Percentiles rank a stretch among this genome's conserved stretches.
Evolutionary conservation across 2,329 filamentous ascomycete species (phyloP).

Genomic region (Zymoseptoria passerinii): DNA sequence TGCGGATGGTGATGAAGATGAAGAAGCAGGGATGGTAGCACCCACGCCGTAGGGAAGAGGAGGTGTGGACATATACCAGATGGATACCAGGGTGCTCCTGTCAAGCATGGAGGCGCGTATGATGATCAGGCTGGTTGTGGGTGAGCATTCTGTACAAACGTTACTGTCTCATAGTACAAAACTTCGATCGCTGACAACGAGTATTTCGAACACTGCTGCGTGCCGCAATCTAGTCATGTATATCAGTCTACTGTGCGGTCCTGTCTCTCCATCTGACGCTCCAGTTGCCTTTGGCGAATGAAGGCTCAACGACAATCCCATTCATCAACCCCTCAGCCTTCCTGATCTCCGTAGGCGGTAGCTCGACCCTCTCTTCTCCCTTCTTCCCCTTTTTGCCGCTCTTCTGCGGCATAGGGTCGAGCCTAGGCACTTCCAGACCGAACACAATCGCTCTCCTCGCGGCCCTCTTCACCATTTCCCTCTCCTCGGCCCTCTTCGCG

Average conservation of each 20-base stretch:
- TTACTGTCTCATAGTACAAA: not conserved
- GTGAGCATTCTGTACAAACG: not conserved
- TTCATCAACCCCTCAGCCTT: slow-evolving; percentile 54
- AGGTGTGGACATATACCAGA: not conserved
- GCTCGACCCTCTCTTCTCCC: slow-evolving; percentile 15
- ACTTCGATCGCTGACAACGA: too few relatives aligned
- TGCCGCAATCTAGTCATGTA: not conserved
- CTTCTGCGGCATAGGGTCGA: slow-evolving; percentile 11
- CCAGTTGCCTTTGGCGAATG: slow-evolving; percentile 56
- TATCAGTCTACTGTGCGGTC: not conserved
- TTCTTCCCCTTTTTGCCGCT: slow-evolving; percentile 5
- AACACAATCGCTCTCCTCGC: slow-evolving; percentile 54
- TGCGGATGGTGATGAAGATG: slow-evolving; percentile 59
- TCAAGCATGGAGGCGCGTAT: too few relatives aligned
- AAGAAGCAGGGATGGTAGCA: slow-evolving; percentile 68
- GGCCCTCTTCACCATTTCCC: slow-evolving; percentile 54
- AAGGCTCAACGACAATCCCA: slow-evolving; percentile 50
- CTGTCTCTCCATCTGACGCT: slow-evolving; percentile 48
- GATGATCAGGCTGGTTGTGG: too few relatives aligned
- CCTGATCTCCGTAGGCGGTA: slow-evolving; percentile 23
- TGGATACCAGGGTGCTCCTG: too few relatives aligned
- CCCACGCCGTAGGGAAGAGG: not conserved
- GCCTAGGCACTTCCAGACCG: slow-evolving; percentile 35
- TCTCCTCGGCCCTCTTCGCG: slow-evolving; percentile 40
- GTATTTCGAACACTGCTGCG: not conserved